Evolutionary conservation across 345 rosid species (phyloP).

Genomic region (Laguncularia racemosa): DNA sequence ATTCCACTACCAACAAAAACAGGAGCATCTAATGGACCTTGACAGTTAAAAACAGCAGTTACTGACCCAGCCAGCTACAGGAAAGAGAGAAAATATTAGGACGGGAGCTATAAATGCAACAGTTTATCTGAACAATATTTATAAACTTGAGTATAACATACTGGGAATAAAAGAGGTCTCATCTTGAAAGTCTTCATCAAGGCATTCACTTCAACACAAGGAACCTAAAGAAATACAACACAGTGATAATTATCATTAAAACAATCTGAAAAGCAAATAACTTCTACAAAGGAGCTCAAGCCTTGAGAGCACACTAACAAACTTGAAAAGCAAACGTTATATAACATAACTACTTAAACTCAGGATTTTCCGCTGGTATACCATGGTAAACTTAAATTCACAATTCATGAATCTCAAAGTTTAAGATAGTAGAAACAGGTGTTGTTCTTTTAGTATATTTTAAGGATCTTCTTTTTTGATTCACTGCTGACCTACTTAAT

Average conservation of each 20-base stretch:
- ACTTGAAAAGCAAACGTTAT: background rate
- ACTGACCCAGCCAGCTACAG: constrained; percentile 94
- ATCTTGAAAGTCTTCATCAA: constrained; percentile 92
- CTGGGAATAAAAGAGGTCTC: constrained; percentile 85
- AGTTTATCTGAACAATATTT: background rate
- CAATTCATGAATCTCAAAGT: too few relatives aligned
- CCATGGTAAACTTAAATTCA: too few relatives aligned
- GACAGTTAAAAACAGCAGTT: constrained; percentile 96
- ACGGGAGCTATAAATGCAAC: background rate
- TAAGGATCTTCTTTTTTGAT: too few relatives aligned
- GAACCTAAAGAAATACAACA: constrained; percentile 48
- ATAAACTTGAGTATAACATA: constrained; percentile 23
- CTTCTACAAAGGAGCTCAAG: constrained; percentile 11
- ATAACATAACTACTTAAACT: too few relatives aligned
- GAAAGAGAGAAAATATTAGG: constrained; percentile 15
- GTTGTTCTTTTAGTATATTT: too few relatives aligned
- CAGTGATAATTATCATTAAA: constrained; percentile 2
- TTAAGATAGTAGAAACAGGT: too few relatives aligned
- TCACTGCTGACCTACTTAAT: too few relatives aligned
- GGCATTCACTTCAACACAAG: constrained; percentile 80
- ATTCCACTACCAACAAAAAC: constrained; percentile 95
- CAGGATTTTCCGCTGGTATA: too few relatives aligned
- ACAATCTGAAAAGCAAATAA: background rate
- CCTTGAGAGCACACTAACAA: background rate
- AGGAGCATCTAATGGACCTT: constrained; percentile 97